Conservation (phyloP, 768 basidiomycete genomes). For the Lactifluus rugatus region DNA sequence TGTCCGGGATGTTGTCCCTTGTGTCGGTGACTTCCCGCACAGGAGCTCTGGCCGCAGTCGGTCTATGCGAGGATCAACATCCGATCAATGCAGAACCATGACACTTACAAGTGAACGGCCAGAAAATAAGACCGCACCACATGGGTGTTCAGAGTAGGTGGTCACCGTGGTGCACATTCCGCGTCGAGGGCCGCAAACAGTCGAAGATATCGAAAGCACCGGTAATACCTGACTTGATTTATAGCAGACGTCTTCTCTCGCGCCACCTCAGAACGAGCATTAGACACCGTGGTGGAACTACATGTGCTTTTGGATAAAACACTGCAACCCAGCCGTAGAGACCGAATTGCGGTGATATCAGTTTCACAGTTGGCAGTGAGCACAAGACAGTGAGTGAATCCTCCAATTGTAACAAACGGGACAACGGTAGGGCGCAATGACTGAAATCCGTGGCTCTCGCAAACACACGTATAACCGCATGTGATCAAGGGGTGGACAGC, state of each 20-base stretch:
- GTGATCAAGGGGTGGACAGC: background rate
- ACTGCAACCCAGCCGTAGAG: background rate
- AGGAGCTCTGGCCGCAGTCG: constrained; percentile 8
- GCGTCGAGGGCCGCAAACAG: background rate
- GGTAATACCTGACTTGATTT: background rate
- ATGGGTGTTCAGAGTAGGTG: constrained; percentile 8
- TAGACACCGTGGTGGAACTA: too few species aligned
- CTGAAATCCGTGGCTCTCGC: background rate
- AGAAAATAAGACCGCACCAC: constrained; percentile 8
- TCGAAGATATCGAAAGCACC: background rate
- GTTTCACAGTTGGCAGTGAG: too few species aligned
- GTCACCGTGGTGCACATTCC: constrained; percentile 12
- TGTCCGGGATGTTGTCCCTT: constrained; percentile 2
- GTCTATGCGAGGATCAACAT: background rate
- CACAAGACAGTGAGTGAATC: background rate
- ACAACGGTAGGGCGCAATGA: too few species aligned
- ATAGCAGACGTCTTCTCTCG: background rate
- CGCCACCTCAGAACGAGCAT: background rate
- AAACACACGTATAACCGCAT: background rate
- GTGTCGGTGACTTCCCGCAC: constrained; percentile 9
- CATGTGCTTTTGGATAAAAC: too few species aligned
- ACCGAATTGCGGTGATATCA: background rate
- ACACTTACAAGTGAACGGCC: constrained; percentile 7
- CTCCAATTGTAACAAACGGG: background rate
- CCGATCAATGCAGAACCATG: background rate